A percentile compares a stretch with the other conserved stretches of the same genome.
These are phyloP conservation scores for Alternaria triticina DNA, from an alignment of 2,329 filamentous ascomycete genomes.

Conservation along the genomic window DNA sequence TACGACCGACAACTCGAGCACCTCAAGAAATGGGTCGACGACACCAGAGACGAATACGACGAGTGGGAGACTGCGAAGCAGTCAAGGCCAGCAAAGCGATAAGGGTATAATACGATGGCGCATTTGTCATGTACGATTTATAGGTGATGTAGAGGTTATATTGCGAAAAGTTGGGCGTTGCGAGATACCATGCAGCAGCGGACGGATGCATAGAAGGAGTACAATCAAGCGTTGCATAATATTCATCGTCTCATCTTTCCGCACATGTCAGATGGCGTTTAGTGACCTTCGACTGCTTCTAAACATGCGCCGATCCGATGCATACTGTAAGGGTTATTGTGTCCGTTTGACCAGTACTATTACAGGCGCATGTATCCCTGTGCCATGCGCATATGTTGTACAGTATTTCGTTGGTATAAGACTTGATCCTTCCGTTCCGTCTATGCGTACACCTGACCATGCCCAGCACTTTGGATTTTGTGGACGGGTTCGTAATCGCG, in stretches of 20 bases:
- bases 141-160: slow-evolving; percentile 18
- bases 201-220: slow-evolving; percentile 6
- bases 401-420: neutral
- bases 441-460: neutral
- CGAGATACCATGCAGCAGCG: slow-evolving; percentile 18
- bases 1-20: slow-evolving; percentile 81
- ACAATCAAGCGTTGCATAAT: slow-evolving; percentile 1
- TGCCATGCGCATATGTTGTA: slow-evolving; percentile 8
- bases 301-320: neutral
- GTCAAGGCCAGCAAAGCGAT: slow-evolving; percentile 33
- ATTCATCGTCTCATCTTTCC: neutral
- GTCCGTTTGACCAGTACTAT: neutral
- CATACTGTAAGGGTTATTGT: neutral
- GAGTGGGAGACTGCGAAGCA: slow-evolving; percentile 56
- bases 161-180: slow-evolving; percentile 22
- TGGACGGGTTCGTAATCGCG: neutral
- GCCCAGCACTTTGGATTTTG: neutral
- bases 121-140: slow-evolving; percentile 19
- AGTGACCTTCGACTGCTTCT: neutral
- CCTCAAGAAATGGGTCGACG: slow-evolving; percentile 70
- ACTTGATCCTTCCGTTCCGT: neutral
- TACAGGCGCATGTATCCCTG: slow-evolving; percentile 5
- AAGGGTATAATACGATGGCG: slow-evolving; percentile 3
- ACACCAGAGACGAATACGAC: slow-evolving; percentile 65
- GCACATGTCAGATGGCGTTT: neutral